Evolutionary conservation across 2,329 filamentous ascomycete genomes (phyloP), one percentile per base, ranked within the genome.

Genomic region (Sporothrix euskadiensis): DNA sequence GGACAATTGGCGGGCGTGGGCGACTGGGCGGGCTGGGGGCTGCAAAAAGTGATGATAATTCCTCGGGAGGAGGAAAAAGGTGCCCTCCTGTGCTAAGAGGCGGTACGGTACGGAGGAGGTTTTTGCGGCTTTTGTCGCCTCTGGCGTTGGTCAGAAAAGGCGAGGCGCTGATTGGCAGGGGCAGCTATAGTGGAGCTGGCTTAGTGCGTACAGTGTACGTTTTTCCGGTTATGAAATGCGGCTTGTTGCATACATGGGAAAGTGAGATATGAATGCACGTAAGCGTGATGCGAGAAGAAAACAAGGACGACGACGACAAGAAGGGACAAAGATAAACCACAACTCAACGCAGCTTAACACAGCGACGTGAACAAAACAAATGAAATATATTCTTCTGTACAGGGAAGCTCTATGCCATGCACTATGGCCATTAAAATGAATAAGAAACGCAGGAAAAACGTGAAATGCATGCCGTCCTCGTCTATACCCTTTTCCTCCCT

Each of bases 221-320:
- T 65, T 70, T 73, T 65, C 65, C 63, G 56, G 41, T 19, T 52
- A 26, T 4, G 19, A 32, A 59, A 16, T 61, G 7, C 35, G 65
- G 47, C n/a, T 71, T 73, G 35, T 2, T 73, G 71, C 66, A 74
- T 71, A 71, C 59, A 87, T 79, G 0, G 84, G 19, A 54, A 41
- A 66, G 30, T 44, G 30, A 22, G n/a, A 56, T 65, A 63, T 44
- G 2, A 5, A 30, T 52, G 47, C 71, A 47, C 10, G 1, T 66
- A 66, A 44, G 22, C n/a, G 39, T 12, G 19, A 4, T 9, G 22
- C 32, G 5, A 41, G 19, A 14, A 22, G 39, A 30, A 39, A 4
- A 49, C 44, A 12, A 44, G 41, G 41, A 49, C n/a, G 52, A 30
- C 52, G n/a, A 30, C 22, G 22, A 26, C 26, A 26, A 26, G 26